These are phyloP conservation scores for Hysterangium stoloniferum DNA, from an alignment of 768 basidiomycete species.

Conservation along the genomic window DNA sequence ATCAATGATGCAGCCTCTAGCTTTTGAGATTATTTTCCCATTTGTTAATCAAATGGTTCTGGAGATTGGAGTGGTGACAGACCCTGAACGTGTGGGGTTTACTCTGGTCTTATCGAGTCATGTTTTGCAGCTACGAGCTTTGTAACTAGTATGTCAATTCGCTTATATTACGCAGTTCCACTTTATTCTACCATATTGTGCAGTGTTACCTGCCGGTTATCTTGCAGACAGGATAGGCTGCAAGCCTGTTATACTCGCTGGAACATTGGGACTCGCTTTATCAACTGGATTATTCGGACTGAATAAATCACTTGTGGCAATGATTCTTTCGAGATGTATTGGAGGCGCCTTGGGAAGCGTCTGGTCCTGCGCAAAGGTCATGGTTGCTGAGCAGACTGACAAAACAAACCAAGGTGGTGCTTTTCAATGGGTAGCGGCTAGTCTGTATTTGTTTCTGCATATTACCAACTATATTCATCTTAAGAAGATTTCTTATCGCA, in stretches of 20 bases:
- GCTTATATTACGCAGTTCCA: not conserved
- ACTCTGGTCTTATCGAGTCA: conserved; percentile 15
- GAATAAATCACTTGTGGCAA: conserved; percentile 12
- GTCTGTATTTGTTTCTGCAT: not conserved
- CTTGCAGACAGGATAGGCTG: conserved; percentile 17
- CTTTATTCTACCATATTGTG: not conserved
- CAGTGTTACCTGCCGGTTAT: conserved; percentile 5
- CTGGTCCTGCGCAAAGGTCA: not conserved
- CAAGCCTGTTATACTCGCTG: conserved; percentile 17
- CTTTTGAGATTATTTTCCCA: conserved; percentile 12
- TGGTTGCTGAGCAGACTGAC: conserved; percentile 6
- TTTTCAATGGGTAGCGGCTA: not conserved
- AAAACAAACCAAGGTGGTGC: conserved; percentile 1
- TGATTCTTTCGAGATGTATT: conserved; percentile 14
- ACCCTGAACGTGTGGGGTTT: conserved; percentile 18
- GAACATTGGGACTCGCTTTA: conserved; percentile 13
- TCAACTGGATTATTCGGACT: conserved; percentile 16
- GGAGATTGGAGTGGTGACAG: conserved; percentile 15
- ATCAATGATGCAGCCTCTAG: conserved; percentile 10
- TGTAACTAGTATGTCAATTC: conserved; percentile 3
- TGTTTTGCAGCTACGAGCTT: conserved; percentile 9
- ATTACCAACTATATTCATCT: not conserved
- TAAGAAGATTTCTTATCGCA: conserved; percentile 4
- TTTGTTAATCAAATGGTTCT: conserved; percentile 17
- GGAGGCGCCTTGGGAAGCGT: conserved; percentile 7